Base-by-base conservation (phyloP, 1,284 basidiomycete genomes). In the Marasmius fiardii region DNA sequence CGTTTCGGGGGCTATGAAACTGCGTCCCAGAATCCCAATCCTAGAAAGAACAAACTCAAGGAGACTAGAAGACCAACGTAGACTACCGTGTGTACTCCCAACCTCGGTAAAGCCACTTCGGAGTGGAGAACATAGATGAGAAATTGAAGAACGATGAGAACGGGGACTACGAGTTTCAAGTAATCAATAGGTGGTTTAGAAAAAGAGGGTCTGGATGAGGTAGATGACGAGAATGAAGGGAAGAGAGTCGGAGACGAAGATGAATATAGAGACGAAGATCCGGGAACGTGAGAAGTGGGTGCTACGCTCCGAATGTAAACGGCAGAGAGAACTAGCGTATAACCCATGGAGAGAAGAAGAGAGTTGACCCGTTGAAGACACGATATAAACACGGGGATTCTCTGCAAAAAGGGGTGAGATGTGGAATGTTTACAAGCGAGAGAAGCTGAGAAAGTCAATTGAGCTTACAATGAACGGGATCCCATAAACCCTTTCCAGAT, bases 401-500 rank as follows among this genome's bases (percentile, higher is more conserved):
- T 77, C 86, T 90, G 63, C 43, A 39, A 18, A 26, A 51, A 52
- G 7, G 12, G 12, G 33, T 56, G 58, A 55, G 41, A 60, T 35
- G n/a, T n/a, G 10, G 4, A 47, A 14, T 28, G 31, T 52, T 20
- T 44, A 16, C 31, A 41, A 28, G 26, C 21, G 50, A 35, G 37
- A 28, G 37, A 49, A n/a, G 18, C 54, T 37, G 55, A 43, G 14
- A 47, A 21, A 41, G 39, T 2, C n/a, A 16, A n/a, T 20, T 16
- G 24, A 12, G 77, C 84, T 61, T 64, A 90, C 88, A 50, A 92
- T 83, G 37, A 86, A 76, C 16, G 90, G 85, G 24, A 86, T 67
- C 1, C 90, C 89, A 64, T 88, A 91, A 3, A 90, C 74, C 47
- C 83, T 82, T 65, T 91, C 89, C 47, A 92, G 69, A 55, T 91